Percentiles rank a stretch among this genome's conserved stretches.
Conservation (phyloP, 164 flowering plant genomes). For the Chimonanthus salicifolius region DNA sequence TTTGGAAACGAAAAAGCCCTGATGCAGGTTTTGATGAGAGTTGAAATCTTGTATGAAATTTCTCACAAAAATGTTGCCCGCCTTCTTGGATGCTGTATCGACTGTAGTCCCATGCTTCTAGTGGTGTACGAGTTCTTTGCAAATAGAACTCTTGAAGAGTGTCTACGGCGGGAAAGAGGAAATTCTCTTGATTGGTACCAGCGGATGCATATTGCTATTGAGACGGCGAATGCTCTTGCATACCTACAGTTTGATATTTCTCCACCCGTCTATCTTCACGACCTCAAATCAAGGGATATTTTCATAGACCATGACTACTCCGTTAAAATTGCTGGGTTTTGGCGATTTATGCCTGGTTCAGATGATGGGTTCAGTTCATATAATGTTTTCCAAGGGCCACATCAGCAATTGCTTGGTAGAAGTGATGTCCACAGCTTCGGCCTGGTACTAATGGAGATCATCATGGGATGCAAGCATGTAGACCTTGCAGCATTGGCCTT, state of each 20-base stretch:
- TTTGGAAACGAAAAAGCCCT: slow-evolving; percentile 48
- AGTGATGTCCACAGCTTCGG: slow-evolving; percentile 63
- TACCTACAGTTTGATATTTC: slow-evolving; percentile 45
- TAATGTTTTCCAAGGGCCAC: slow-evolving; percentile 11
- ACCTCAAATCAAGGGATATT: slow-evolving; percentile 43
- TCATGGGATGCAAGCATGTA: slow-evolving; percentile 39
- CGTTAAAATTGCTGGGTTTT: slow-evolving; percentile 46
- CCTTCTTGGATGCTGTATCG: slow-evolving; percentile 58
- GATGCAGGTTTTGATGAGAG: slow-evolving; percentile 32
- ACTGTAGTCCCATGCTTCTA: slow-evolving; percentile 31
- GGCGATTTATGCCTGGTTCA: slow-evolving; percentile 15
- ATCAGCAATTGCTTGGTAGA: slow-evolving; percentile 6
- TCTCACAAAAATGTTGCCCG: slow-evolving; percentile 49
- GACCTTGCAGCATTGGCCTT: slow-evolving; percentile 31
- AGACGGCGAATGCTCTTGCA: slow-evolving; percentile 53
- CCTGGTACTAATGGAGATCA: slow-evolving; percentile 49
- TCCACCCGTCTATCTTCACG: slow-evolving; percentile 57
- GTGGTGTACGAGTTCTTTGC: slow-evolving; percentile 57
- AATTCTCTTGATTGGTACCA: slow-evolving; percentile 49
- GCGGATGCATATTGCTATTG: slow-evolving; percentile 52
- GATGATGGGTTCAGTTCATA: slow-evolving; percentile 8
- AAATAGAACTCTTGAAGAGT: slow-evolving; percentile 54
- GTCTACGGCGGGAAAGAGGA: slow-evolving; percentile 26
- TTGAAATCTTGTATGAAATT: slow-evolving; percentile 40
- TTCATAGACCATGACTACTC: slow-evolving; percentile 50